These are phyloP conservation scores for Lithospermum erythrorhizon DNA, from an alignment of 257 asterid genomes.

Conservation along the genomic window DNA sequence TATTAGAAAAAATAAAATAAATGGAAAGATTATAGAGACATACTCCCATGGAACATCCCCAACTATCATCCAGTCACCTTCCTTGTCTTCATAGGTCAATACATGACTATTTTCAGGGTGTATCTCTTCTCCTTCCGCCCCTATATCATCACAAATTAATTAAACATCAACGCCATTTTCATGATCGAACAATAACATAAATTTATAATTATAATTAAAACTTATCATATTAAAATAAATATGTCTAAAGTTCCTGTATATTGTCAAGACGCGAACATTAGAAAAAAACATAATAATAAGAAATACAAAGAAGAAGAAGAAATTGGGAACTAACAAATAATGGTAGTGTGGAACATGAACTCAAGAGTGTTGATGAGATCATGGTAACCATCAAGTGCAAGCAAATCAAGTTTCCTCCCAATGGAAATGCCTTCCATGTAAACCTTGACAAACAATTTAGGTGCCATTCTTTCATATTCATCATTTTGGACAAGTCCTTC, in stretches of 20 bases:
- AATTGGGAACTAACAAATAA: slow-evolving; percentile 1
- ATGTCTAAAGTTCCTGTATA: no score
- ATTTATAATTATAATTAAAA: not conserved
- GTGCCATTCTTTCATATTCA: not conserved
- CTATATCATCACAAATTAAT: not conserved
- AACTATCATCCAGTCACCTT: slow-evolving; percentile 12
- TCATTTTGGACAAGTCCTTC: not conserved
- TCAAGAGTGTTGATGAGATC: slow-evolving; percentile 8
- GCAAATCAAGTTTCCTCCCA: slow-evolving; percentile 13
- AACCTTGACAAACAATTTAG: slow-evolving; percentile 7
- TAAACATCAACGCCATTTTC: not conserved
- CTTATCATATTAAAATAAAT: no score
- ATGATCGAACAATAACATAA: not conserved
- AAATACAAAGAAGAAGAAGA: not conserved
- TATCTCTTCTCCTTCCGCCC: slow-evolving; percentile 6
- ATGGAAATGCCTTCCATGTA: slow-evolving; percentile 14
- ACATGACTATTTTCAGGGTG: not conserved
- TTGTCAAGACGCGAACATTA: no score
- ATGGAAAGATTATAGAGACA: not conserved
- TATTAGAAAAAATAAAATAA: no score
- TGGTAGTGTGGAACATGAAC: slow-evolving; percentile 8
- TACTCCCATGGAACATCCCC: slow-evolving; percentile 15
- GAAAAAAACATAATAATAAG: no score
- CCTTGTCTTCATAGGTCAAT: slow-evolving; percentile 8
- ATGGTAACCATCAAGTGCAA: slow-evolving; percentile 9